phyloP scores from a whole-genome alignment of 2,329 filamentous ascomycete species.

The Gnomoniopsis smithogilvyi region DNA sequence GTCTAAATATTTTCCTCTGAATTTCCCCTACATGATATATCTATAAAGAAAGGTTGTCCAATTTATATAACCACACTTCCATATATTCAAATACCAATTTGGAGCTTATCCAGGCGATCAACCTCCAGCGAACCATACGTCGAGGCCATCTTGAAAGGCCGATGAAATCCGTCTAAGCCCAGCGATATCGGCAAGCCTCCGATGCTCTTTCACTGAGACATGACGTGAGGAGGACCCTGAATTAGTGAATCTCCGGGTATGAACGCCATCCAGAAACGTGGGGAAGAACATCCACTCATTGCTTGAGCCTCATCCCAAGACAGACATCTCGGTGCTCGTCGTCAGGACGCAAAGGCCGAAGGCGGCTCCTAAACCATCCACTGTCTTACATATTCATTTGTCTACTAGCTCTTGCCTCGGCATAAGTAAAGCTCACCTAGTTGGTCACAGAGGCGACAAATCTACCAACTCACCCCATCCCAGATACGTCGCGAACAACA shows the following conservation, averaged over 20 bases:
- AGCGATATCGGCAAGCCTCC: not conserved
- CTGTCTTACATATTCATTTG: too few species aligned
- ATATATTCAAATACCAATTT: not conserved
- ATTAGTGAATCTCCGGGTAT: not conserved
- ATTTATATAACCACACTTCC: too few species aligned
- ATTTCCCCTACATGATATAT: too few species aligned
- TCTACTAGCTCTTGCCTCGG: not conserved
- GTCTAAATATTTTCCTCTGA: too few species aligned
- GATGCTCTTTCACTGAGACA: not conserved
- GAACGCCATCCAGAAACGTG: not conserved
- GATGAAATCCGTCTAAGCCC: not conserved
- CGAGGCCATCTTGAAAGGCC: not conserved
- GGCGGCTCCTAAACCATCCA: too few species aligned
- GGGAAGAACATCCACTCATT: not conserved
- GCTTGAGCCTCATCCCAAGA: not conserved
- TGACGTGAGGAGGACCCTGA: slow-evolving; percentile 5
- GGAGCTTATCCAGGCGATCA: too few species aligned
- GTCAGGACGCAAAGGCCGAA: not conserved
- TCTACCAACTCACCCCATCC: not conserved
- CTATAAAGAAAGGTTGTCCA: too few species aligned
- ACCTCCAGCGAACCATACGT: not conserved
- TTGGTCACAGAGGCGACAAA: not conserved
- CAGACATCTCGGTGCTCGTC: not conserved
- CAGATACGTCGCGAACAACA: not conserved
- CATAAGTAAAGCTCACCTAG: not conserved